phyloP scores from a whole-genome alignment of 2,329 filamentous ascomycete genomes.

The Macrophomina tecta region DNA sequence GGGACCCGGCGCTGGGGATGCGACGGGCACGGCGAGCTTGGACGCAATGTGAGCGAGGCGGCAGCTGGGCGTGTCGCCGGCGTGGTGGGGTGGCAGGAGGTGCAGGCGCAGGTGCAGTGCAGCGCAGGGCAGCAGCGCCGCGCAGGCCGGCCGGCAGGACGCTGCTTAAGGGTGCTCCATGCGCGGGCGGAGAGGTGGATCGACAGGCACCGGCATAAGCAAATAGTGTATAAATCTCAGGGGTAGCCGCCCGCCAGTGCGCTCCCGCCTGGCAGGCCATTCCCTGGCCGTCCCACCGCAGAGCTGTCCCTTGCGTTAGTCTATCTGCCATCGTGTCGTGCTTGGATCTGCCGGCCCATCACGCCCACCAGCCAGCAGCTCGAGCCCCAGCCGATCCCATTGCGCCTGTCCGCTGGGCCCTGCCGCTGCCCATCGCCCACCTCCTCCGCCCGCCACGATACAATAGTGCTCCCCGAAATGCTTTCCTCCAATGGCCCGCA shows the following conservation, averaged over 20 bases:
- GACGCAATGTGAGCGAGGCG: slow-evolving; percentile 16
- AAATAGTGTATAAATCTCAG: background rate
- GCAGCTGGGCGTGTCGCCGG: background rate
- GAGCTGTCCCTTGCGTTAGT: slow-evolving; percentile 1
- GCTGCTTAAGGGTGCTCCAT: slow-evolving; percentile 15
- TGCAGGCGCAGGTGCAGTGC: slow-evolving; percentile 6
- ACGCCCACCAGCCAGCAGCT: slow-evolving; percentile 2
- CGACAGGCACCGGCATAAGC: slow-evolving; percentile 8
- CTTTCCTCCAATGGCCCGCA: background rate
- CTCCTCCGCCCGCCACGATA: background rate
- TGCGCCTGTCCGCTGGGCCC: background rate
- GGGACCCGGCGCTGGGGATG: slow-evolving; percentile 21
- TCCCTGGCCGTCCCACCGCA: slow-evolving; percentile 10
- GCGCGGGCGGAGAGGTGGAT: slow-evolving; percentile 1
- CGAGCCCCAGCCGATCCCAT: background rate
- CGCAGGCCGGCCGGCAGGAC: background rate
- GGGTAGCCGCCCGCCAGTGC: background rate
- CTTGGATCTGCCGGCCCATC: slow-evolving; percentile 2
- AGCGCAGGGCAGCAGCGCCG: background rate
- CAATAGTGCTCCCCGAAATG: background rate
- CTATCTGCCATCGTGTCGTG: background rate
- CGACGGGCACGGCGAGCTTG: slow-evolving; percentile 21
- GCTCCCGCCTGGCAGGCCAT: slow-evolving; percentile 10
- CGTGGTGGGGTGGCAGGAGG: background rate
- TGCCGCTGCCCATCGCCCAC: background rate